Evolutionary conservation across 2,329 filamentous ascomycete genomes (phyloP).

Genomic region (Chaetomium sp.): DNA sequence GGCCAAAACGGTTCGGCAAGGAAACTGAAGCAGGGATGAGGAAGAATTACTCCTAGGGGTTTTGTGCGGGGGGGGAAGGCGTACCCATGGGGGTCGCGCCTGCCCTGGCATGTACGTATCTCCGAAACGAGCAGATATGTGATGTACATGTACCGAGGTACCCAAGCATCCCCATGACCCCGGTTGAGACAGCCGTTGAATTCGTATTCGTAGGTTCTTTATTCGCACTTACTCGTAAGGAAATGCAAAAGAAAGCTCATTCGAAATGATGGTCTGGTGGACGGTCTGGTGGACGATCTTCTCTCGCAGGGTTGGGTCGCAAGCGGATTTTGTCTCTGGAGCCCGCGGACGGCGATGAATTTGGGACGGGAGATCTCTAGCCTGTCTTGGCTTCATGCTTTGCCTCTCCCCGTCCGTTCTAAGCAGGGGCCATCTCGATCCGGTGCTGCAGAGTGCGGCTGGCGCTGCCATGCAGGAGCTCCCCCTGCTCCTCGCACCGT

Average conservation of each 20-base stretch:
- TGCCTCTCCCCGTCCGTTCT: conserved; percentile 1
- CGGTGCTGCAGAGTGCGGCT: conserved; percentile 4
- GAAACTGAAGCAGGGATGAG: not conserved
- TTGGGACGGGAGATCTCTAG: conserved; percentile 7
- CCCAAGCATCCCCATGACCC: not conserved
- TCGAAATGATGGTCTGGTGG: not conserved
- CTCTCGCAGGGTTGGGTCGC: not conserved
- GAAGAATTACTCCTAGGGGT: not conserved
- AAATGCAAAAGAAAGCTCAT: not conserved
- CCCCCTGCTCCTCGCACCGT: not conserved
- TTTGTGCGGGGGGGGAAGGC: not conserved
- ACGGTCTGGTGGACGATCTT: not conserved
- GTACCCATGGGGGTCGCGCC: not conserved
- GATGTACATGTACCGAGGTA: not conserved
- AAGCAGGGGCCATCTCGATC: conserved; percentile 13
- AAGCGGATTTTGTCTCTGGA: not conserved
- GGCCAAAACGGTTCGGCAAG: not conserved
- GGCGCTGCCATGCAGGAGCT: conserved; percentile 1
- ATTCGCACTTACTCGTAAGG: not conserved
- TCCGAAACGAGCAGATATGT: not conserved
- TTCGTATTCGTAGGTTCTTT: not conserved
- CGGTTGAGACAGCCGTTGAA: not conserved
- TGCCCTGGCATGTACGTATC: not conserved
- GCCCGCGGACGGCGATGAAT: not conserved
- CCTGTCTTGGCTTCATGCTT: conserved; percentile 16